Evolutionary conservation across 345 rosid species (phyloP), one percentile per base, ranked within the genome.

Genomic region (Populus tremula): DNA sequence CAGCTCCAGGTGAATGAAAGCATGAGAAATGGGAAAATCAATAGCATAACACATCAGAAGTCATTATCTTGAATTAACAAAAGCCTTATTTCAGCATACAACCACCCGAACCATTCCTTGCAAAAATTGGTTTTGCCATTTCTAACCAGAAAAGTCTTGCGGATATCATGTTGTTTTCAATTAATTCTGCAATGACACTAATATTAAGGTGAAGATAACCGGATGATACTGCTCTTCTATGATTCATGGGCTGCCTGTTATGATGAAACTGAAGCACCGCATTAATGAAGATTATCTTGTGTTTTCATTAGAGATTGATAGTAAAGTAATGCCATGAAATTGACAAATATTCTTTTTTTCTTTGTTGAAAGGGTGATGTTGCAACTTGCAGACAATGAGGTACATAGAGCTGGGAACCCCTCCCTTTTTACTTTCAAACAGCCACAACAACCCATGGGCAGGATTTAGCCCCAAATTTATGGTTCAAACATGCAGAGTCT

Each of bases 1-100:
- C 54, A 83, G 27, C 11, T 56, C 41, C 66, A 69, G 82, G 41
- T 54, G 29, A 14, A 29, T 62, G 13, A 68, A 43, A 56, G 38
- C 50, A 9, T 61, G 23, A 2, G 17, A 16, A 2, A 10, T 18
- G 31, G 27, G 73, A 5, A 49, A 31, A 10, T 61, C 31, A 38
- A 67, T 3, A 16, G 5, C 25, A 16, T 36, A 72, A 72, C 29
- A 41, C n/a, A 65, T 16, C 38, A 78, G 71, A 16, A 71, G n/a
- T 20, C 39, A 43, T 14, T 43, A 36, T 31, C 38, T 56, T 64
- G 69, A 17, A 63, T 43, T 31, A 33, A 14, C 16, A 35, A 45
- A 39, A 36, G 38, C 29, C 20, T 43, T n/a, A 47, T 71, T 45
- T 39, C 66, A 23, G 41, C 63, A 56, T 9, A n/a, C 23, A 31